These are phyloP conservation scores for Diaporthe sp. DNA, from an alignment of 2,329 filamentous ascomycete species.

Conservation along the genomic window DNA sequence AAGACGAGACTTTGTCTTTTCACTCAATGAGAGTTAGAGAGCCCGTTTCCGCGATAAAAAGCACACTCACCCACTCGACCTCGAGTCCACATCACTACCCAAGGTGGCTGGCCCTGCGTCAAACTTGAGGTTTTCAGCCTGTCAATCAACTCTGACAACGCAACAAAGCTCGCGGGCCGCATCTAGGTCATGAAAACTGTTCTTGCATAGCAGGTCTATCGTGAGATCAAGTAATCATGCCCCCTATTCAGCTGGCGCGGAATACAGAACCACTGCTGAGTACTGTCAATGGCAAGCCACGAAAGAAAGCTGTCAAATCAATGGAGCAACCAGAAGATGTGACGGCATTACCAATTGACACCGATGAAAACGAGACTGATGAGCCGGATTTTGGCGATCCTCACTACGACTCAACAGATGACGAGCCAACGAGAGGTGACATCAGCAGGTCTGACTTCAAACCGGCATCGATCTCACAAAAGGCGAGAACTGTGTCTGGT, in stretches of 20 bases:
- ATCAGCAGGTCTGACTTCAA: constrained; percentile 54
- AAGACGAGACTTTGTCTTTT: neutral
- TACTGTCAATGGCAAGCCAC: constrained; percentile 39
- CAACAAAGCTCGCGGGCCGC: neutral
- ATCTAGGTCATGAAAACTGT: neutral
- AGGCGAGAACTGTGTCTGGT: constrained; percentile 5
- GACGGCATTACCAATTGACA: constrained; percentile 45
- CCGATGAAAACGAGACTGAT: constrained; percentile 46
- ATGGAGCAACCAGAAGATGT: constrained; percentile 45
- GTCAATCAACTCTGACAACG: neutral
- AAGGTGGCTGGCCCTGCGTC: neutral
- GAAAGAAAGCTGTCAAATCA: neutral
- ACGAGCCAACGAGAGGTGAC: constrained; percentile 46
- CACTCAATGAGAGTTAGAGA: neutral
- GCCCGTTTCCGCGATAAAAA: neutral
- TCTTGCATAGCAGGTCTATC: constrained; percentile 10
- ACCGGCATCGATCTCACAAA: constrained; percentile 24
- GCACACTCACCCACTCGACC: neutral
- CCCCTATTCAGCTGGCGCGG: neutral
- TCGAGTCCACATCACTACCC: neutral
- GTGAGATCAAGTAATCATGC: neutral
- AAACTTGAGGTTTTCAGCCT: neutral
- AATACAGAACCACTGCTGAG: constrained; percentile 13
- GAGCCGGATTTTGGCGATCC: constrained; percentile 25
- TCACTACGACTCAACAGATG: constrained; percentile 41